Base-by-base conservation (phyloP, 108 stramenopile genomes). In the Cyclotella sp. region DNA sequence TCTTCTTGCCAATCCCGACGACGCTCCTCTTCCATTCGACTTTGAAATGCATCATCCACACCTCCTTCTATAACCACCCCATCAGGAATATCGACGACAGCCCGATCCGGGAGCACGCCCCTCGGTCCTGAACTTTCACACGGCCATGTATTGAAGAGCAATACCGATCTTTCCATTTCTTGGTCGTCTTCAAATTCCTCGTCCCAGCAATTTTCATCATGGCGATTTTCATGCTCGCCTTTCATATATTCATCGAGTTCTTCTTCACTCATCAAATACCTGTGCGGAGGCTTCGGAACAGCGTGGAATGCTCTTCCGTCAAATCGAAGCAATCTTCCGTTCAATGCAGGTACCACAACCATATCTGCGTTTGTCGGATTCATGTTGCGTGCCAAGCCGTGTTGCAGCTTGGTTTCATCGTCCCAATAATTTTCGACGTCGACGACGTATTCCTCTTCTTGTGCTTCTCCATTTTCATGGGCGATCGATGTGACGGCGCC, bases 241-340 rank as follows among this genome's bases (percentile, higher is more conserved):
- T 86, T 81, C 28, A 73, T 76, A 57, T 70, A 74, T 24, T 80
- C 58, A 5, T 47, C 73, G 0, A 80, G 51, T 34, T 70, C 67
- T 27, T 76, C 40, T 1, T 53, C 68, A 47, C 60, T 71, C 55
- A 84, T 41, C 44, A 88, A 73, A 83, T 84, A 90, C 42, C 85
- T 78, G 73, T 82, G 61, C 5, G 75, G 65, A 0, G 89, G 89
- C 43, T 85, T 86, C 11, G 89, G 89, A 62, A 90, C 89, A 16
- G 83, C 83, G 65, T 90, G 89, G 77, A 90, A 74, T 22, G 86
- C 84, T 19, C 22, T 78, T 10, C 89, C 89, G 4, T 84, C 83
- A 75, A 90, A 90, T 70, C 85, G 28, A 62, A 90, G 52, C 4
- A 90, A 45, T 55, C 89, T 73, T 19, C 87, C 87, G 29, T 63